Base-by-base conservation (phyloP, 768 basidiomycete genomes). In the Leccinum olivaceopallidum region DNA sequence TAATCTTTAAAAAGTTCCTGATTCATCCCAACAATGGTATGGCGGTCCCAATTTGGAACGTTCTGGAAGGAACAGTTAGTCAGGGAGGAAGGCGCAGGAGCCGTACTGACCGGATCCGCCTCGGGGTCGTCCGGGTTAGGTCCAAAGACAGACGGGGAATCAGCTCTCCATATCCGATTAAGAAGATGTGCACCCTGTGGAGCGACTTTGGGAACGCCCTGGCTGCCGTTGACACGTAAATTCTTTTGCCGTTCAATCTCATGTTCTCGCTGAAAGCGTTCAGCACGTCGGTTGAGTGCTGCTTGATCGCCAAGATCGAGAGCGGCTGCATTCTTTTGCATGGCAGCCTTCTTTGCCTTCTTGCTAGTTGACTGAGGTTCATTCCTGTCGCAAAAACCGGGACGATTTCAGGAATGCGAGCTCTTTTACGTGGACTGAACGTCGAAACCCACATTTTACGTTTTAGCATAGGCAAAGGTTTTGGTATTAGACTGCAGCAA, bases 1-100 rank as follows among this genome's bases (percentile, higher is more conserved):
- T 98, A 99, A 62, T 95, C 92, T 79, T 98, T 99, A 81, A 98
- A 98, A 26, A 97, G 77, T 65, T 90, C 90, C 67, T 82, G 81
- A 56, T 84, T 94, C 47, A 90, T 95, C 54, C 97, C 97, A 58
- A 96, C 94, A 67, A 99, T 98, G 7, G 95, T 98, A 75, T 87
- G 83, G 60, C 86, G 86, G 78, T 99, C 97, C 97, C 97, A 99
- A 71, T 95, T 89, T 56, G 94, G 88, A 9, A 96, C 95, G 68
- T 95, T 96, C 96, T 98, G 66, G 6, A 39, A 49, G 49, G 53
- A 34, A 34, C 39, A 24, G n/a, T 70, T 18, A 34, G 60, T 52
- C 59, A 53, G 53, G 37, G 44, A 65, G 51, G 59, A 1, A 50
- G 8, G 37, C 14, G 22, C 26, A 37, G 8, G 30, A 24, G 47